Conservation (phyloP, 305 asterid genomes). For the Fraxinus ornus region DNA sequence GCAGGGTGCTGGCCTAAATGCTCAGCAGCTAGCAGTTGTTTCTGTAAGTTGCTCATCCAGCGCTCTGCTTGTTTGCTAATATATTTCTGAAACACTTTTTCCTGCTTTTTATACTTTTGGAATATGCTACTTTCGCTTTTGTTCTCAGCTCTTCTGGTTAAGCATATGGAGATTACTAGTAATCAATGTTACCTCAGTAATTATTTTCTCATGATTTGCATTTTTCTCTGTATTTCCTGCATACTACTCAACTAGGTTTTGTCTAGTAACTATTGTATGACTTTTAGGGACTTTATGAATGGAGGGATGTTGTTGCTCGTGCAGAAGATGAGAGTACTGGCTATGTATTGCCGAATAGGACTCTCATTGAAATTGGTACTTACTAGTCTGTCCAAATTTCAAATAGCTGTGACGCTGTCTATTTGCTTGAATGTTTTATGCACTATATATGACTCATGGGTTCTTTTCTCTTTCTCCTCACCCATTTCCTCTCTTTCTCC, state of each 20-base stretch:
- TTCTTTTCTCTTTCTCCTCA: constrained; percentile 19
- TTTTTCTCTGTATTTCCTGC: constrained; percentile 9
- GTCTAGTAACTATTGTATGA: constrained; percentile 23
- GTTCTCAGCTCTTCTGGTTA: constrained; percentile 6
- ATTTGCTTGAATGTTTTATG: constrained; percentile 5
- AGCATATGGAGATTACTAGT: background rate
- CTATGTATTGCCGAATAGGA: constrained; percentile 81
- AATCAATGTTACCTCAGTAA: background rate
- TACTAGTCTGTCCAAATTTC: constrained; percentile 18
- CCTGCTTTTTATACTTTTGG: background rate
- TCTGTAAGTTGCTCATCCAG: constrained; percentile 56
- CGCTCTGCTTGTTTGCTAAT: background rate
- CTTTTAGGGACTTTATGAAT: constrained; percentile 80
- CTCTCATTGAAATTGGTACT: constrained; percentile 86
- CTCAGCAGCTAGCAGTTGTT: constrained; percentile 94
- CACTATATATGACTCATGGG: constrained; percentile 4
- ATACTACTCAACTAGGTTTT: constrained; percentile 1
- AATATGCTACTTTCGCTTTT: constrained; percentile 5
- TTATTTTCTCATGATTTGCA: background rate
- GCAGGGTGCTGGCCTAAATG: constrained; percentile 69
- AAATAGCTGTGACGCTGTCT: constrained; percentile 20
- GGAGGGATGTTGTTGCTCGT: constrained; percentile 98
- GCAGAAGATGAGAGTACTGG: constrained; percentile 99
- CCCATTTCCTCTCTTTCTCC: constrained; percentile 11
- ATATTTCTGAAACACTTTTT: constrained; percentile 10